phyloP scores from a whole-genome alignment of 139 green algal genomes.

The Astrephomene gubernaculifera region DNA sequence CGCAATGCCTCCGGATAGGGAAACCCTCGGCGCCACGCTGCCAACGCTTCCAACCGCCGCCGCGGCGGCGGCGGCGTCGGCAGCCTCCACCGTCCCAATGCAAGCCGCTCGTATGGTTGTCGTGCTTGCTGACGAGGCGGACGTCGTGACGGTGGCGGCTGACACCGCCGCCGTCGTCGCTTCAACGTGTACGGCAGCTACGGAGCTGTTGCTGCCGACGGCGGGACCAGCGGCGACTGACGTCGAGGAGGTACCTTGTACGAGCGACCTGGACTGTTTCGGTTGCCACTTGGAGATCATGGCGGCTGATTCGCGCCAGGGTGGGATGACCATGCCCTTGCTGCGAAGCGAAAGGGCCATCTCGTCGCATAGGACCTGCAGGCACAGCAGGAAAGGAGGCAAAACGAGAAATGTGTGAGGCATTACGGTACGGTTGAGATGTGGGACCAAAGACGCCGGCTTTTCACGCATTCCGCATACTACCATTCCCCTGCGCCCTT shows the following conservation, averaged over 20 bases:
- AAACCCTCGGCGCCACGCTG: conserved; percentile 16
- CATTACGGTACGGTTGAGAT: no score
- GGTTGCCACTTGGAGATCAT: conserved; percentile 75
- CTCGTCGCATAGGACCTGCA: conserved; percentile 65
- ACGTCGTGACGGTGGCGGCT: no score
- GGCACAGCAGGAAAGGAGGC: background rate
- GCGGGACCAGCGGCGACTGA: background rate
- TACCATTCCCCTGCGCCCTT: no score
- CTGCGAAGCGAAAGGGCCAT: conserved; percentile 61
- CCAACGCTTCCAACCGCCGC: conserved; percentile 11
- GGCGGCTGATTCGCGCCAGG: conserved; percentile 64
- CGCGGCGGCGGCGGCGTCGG: no score
- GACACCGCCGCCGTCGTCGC: no score
- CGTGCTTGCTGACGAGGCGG: no score
- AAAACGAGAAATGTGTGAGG: no score
- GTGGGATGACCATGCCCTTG: conserved; percentile 64
- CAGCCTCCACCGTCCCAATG: no score
- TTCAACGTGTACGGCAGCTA: no score
- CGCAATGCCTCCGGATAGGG: conserved; percentile 28
- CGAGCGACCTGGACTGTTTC: conserved; percentile 11
- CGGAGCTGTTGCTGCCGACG: background rate
- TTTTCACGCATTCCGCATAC: no score
- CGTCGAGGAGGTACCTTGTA: background rate
- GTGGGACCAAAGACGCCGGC: no score
- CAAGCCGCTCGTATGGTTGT: no score